Evolutionary conservation across 140 eudicot species (phyloP).

Genomic region (Oenanthe javanica): DNA sequence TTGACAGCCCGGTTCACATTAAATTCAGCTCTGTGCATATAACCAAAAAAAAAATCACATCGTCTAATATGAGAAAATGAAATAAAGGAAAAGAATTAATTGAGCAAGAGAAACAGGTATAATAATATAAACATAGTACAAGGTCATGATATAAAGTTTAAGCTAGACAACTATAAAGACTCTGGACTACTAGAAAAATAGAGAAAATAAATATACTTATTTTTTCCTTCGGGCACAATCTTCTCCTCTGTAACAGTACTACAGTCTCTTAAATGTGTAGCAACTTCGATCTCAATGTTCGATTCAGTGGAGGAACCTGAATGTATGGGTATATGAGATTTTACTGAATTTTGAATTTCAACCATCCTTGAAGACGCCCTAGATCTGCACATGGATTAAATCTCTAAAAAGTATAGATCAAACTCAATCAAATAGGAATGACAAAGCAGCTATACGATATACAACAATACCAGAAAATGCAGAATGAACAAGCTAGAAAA

Average conservation of each 20-base stretch:
- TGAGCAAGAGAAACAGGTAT: not conserved
- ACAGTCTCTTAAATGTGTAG: not conserved
- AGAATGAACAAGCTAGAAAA: not conserved
- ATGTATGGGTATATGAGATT: not conserved
- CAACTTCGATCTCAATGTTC: not conserved
- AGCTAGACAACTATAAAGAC: not conserved
- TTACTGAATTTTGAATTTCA: not conserved
- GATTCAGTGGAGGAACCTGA: not conserved
- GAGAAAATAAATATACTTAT: not conserved
- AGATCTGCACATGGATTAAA: slow-evolving; percentile 1
- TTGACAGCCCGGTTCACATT: no score
- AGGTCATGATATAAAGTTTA: not conserved
- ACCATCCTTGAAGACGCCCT: not conserved
- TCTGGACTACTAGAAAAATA: not conserved
- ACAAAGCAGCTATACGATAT: not conserved
- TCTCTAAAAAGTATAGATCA: not conserved
- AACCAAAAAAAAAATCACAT: no score
- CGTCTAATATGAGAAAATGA: not conserved
- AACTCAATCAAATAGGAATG: not conserved
- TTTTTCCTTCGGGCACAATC: not conserved
- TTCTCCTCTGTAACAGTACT: not conserved
- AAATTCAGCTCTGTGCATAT: no score
- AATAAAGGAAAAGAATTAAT: not conserved
- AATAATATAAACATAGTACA: not conserved
- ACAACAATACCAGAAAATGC: not conserved